phyloP scores from a whole-genome alignment of 176 grass and related monocot genomes.

The Typha latifolia region DNA sequence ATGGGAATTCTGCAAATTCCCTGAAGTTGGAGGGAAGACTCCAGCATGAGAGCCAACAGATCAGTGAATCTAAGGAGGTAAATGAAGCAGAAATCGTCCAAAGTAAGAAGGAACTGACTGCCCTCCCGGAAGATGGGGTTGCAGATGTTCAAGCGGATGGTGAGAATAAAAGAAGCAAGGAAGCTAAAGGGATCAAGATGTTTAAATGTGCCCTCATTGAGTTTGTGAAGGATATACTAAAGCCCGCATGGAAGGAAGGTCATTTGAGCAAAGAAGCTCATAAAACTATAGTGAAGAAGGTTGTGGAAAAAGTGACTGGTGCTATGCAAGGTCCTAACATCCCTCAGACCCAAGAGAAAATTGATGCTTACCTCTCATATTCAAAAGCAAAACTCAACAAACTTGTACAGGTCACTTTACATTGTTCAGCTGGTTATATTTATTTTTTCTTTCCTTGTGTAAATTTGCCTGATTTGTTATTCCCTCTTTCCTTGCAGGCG shows the following conservation, averaged over 20 bases:
- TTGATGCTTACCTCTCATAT: slow-evolving; percentile 69
- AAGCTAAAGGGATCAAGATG: slow-evolving; percentile 61
- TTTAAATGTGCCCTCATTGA: slow-evolving; percentile 79
- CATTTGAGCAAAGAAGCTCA: slow-evolving; percentile 81
- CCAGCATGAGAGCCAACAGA: background rate
- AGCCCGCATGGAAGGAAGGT: slow-evolving; percentile 95
- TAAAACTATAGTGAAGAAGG: slow-evolving; percentile 97
- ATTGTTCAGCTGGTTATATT: background rate
- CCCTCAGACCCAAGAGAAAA: slow-evolving; percentile 91
- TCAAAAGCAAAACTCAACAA: slow-evolving; percentile 74
- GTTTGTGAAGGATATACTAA: slow-evolving; percentile 85
- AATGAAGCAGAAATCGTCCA: slow-evolving; percentile 33
- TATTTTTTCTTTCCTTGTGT: background rate
- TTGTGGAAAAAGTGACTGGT: slow-evolving; percentile 84
- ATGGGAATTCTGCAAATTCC: background rate
- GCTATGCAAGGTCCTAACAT: slow-evolving; percentile 42
- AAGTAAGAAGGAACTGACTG: slow-evolving; percentile 40
- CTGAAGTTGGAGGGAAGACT: slow-evolving; percentile 15
- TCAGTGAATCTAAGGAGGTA: slow-evolving; percentile 13
- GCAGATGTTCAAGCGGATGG: slow-evolving; percentile 35
- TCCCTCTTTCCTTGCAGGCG: slow-evolving; percentile 38
- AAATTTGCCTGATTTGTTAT: background rate
- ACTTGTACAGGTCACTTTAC: slow-evolving; percentile 71
- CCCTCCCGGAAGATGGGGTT: slow-evolving; percentile 21
- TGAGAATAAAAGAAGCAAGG: slow-evolving; percentile 56